Evolutionary conservation across 78 protist genomes (phyloP).

Genomic region (Chrysochromulina tobinii): DNA sequence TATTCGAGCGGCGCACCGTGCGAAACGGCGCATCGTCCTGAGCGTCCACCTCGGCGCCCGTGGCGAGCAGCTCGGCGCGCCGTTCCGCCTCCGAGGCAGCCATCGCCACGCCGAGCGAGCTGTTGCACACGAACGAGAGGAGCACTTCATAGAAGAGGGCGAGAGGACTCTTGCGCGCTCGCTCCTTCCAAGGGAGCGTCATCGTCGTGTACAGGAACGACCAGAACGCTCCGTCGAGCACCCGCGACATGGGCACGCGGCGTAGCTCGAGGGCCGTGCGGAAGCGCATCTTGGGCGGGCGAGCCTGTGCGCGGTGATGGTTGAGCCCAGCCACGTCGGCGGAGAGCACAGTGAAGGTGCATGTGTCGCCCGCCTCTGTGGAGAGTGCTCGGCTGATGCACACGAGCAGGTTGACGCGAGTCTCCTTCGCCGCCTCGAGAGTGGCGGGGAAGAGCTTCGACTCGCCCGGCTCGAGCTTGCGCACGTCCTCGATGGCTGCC

Average conservation of each 20-base stretch:
- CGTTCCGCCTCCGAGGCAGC: no score
- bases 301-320: neutral
- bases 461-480: neutral
- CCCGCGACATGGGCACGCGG: neutral
- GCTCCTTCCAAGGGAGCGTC: neutral
- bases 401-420: neutral
- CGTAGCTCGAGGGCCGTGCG: neutral
- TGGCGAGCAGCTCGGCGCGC: no score
- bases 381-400: neutral
- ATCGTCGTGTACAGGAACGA: neutral
- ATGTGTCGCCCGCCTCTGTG: neutral
- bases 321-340: neutral
- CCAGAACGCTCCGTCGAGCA: neutral
- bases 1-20: neutral
- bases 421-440: neutral
- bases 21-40: neutral
- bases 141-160: neutral
- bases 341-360: neutral
- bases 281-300: neutral
- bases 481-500: neutral
- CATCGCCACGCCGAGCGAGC: neutral
- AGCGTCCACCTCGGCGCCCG: neutral
- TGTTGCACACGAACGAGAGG: neutral
- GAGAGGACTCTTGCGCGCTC: neutral
- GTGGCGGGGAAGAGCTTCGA: neutral